Evolutionary conservation across 257 asterid species (phyloP), one percentile per base, ranked within the genome.

Genomic region (Orobanche coerulescens): DNA sequence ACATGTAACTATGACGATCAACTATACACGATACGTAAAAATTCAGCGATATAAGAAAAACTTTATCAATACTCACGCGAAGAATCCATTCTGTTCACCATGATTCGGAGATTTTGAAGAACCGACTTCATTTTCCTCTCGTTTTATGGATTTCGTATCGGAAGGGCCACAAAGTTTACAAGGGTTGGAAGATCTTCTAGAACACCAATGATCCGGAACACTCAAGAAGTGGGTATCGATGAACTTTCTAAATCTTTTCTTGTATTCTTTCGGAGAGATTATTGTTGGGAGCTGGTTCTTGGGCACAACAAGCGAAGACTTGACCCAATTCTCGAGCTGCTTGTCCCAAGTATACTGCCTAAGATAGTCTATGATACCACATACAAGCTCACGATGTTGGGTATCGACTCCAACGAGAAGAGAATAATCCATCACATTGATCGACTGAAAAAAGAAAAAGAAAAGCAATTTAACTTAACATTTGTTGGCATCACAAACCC

Each of bases 341-440:
- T 91, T 91, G 81, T 88, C 98, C 98, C 98, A 91, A 1, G 98
- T 91, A 68, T 91, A 91, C 73, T 91, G 98, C 79, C 98, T 78
- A 24, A 91, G 90, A 71, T 85, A 91, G 79, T 91, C 98, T 24
- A 91, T 91, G 78, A 91, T 91, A 14, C 98, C 98, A 26, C 98
- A 82, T 2, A 81, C 95, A 72, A 91, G 86, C 76, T 85, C 88
- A 4, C 74, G 85, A 33, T 77, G 75, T 67, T 82, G 76, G 37
- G 77, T 71, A 62, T 91, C 96, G 25, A 91, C 95, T 57, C 98
- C 98, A 76, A 88, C 95, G 1, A 91, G 96, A 52, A 91, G 78
- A 66, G 98, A 91, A 69, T 91, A 91, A 67, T 91, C 98, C 98
- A 91, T 91, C 72, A 88, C 98, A 39, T 91, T 79, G 69, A 88